Evolutionary conservation across 169 alveolate genomes (phyloP).

Genomic region (Babesia caballi): DNA sequence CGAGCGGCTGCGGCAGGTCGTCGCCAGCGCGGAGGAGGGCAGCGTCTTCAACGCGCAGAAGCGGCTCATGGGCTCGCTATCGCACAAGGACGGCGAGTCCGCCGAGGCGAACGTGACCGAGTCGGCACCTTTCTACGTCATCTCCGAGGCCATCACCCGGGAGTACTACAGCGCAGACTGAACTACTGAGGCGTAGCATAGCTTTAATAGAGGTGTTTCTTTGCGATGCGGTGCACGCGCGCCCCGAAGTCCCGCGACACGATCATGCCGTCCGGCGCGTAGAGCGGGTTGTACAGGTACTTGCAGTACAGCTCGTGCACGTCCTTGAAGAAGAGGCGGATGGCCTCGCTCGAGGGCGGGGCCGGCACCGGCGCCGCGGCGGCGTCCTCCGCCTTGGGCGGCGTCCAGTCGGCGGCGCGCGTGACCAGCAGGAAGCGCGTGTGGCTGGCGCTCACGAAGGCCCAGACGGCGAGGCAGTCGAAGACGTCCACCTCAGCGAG

Average conservation of each 20-base stretch:
- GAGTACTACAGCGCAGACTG: conserved; percentile 33
- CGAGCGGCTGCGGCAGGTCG: conserved; percentile 24
- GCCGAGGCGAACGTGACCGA: not conserved
- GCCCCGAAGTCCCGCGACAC: conserved; percentile 31
- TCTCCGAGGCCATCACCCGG: conserved; percentile 55
- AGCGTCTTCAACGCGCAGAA: conserved; percentile 52
- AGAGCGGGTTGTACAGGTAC: conserved; percentile 72
- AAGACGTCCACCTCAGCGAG: conserved; percentile 82
- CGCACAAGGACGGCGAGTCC: conserved; percentile 2
- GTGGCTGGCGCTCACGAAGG: conserved; percentile 84
- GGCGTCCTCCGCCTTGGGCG: conserved; percentile 12
- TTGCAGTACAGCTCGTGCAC: conserved; percentile 82
- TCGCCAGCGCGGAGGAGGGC: not conserved
- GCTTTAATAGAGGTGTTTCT: conserved; percentile 63
- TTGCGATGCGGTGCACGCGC: conserved; percentile 55
- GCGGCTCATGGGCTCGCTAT: conserved; percentile 43
- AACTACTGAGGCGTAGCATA: conserved; percentile 23
- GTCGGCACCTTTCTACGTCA: conserved; percentile 39
- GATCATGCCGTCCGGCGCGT: conserved; percentile 54
- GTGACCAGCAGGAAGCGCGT: conserved; percentile 77
- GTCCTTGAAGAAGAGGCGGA: conserved; percentile 76
- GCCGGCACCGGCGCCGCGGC: conserved; percentile 22
- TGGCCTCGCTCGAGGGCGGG: conserved; percentile 78
- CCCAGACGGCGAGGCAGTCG: conserved; percentile 83
- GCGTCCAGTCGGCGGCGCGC: conserved; percentile 58